A percentile compares a stretch with the other conserved stretches of the same genome.
These are phyloP conservation scores for Raphanus raphanistrum DNA, from an alignment of 345 rosid species.

Conservation along the genomic window DNA sequence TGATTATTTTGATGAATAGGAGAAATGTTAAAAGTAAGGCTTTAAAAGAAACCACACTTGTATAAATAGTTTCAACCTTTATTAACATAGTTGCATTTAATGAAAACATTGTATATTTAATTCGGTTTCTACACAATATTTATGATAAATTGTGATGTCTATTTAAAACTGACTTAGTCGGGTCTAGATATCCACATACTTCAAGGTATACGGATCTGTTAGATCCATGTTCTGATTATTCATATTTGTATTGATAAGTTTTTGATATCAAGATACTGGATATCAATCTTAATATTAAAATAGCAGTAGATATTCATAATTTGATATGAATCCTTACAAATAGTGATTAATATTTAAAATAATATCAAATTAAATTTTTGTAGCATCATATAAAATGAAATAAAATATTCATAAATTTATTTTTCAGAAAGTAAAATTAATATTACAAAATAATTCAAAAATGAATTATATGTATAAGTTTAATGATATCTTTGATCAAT, in stretches of 20 bases:
- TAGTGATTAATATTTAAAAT: neutral
- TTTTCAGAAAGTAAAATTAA: neutral
- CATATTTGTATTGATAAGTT: neutral
- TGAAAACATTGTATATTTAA: neutral
- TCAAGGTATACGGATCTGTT: neutral
- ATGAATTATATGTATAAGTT: neutral
- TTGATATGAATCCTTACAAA: neutral
- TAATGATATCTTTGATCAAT: neutral
- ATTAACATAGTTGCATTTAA: neutral
- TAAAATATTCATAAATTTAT: neutral
- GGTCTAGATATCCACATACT: neutral
- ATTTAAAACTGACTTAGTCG: neutral
- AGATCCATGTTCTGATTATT: neutral
- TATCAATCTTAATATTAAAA: neutral
- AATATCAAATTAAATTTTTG: neutral
- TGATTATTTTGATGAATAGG: neutral
- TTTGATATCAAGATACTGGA: neutral
- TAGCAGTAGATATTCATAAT: neutral
- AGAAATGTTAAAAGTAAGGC: neutral
- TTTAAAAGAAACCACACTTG: neutral
- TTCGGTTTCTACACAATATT: neutral
- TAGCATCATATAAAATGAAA: neutral
- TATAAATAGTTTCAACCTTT: neutral
- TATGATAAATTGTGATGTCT: too few relatives aligned
- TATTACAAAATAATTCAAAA: neutral